These are phyloP conservation scores for Brassica cretica DNA, from an alignment of 345 rosid genomes.

Conservation along the genomic window DNA sequence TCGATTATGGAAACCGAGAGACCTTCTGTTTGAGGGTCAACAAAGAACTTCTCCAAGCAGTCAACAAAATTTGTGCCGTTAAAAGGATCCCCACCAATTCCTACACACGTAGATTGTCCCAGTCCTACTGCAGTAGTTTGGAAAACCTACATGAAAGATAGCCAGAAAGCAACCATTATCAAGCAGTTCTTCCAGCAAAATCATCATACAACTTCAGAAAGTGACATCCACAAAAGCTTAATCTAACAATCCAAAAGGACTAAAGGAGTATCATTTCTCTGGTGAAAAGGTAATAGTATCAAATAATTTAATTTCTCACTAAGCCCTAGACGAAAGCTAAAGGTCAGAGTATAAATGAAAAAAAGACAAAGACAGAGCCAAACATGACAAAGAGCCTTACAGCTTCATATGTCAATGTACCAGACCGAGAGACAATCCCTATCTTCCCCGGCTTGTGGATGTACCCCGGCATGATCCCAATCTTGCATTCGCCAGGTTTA, in stretches of 20 bases:
- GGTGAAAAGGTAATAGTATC: background rate
- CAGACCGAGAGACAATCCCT: slow-evolving; percentile 95
- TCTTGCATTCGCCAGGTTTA: slow-evolving; percentile 92
- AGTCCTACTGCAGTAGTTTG: slow-evolving; percentile 90
- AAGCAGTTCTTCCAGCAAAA: background rate
- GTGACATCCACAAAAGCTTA: no score
- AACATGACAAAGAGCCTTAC: slow-evolving; percentile 47
- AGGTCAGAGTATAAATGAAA: background rate
- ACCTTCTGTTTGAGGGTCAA: slow-evolving; percentile 93
- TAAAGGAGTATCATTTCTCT: no score
- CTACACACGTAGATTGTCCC: slow-evolving; percentile 91
- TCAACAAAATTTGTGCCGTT: slow-evolving; percentile 92
- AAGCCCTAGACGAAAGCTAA: background rate
- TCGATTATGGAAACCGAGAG: background rate
- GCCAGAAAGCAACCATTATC: background rate
- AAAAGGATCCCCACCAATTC: slow-evolving; percentile 91
- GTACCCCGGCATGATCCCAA: slow-evolving; percentile 95
- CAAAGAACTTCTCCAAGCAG: slow-evolving; percentile 73
- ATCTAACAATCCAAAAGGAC: no score
- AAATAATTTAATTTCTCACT: background rate
- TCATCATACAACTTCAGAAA: background rate
- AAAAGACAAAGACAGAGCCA: background rate
- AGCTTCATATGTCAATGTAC: slow-evolving; percentile 95
- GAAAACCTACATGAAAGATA: slow-evolving; percentile 57
- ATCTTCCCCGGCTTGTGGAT: slow-evolving; percentile 87